Base-by-base conservation (phyloP, 1,139 yeast genomes). In the Yamadazyma membranifaciens region DNA sequence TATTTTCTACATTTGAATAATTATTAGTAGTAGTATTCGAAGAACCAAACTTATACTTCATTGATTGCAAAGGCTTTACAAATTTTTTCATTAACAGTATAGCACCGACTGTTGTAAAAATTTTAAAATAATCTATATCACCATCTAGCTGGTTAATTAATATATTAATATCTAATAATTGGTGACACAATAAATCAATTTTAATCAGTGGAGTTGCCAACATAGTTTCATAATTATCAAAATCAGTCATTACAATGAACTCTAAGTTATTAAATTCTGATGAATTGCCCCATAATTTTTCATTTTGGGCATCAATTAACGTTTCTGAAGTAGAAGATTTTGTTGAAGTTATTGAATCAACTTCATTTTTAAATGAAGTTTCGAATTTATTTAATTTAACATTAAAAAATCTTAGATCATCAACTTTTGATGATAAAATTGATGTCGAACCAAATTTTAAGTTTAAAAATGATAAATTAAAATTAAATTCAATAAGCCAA, bases 81-180 rank as follows among this genome's bases (percentile, higher is more conserved):
- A 80, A 44, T 4, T 75, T 67, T 46, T 78, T 78, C 40, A 70
- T 66, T 13, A 83, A 48, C 11, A 83, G 57, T 3, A 78, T 48
- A 7, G 81, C 63, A 1, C 89, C 85, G 12, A 81, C 56, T 0
- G 79, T 47, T 1, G 76, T 65, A 53, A 81, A 81, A 20, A 75
- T 60, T 25, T 77, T 73, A 48, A 70, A 72, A 10, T 74, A 59
- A 35, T 82, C 81, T 37, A 74, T 63, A n/a, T 61, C 51, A 1
- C 66, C 53, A 27, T 59, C 64, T 1, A 74, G 7, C 10, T 20
- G 20, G 20, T 37, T 29, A 16, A 27, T 13, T 26, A 9, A 14
- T 2, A 37, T n/a, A 15, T 26, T 27, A 3, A 37, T 11, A 11
- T 37, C 24, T 11, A 32, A 26, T 6, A 6, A 9, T 14, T 29